Evolutionary conservation across 2,329 filamentous ascomycete genomes (phyloP).

Genomic region (Lecanoromycetidae sp.): DNA sequence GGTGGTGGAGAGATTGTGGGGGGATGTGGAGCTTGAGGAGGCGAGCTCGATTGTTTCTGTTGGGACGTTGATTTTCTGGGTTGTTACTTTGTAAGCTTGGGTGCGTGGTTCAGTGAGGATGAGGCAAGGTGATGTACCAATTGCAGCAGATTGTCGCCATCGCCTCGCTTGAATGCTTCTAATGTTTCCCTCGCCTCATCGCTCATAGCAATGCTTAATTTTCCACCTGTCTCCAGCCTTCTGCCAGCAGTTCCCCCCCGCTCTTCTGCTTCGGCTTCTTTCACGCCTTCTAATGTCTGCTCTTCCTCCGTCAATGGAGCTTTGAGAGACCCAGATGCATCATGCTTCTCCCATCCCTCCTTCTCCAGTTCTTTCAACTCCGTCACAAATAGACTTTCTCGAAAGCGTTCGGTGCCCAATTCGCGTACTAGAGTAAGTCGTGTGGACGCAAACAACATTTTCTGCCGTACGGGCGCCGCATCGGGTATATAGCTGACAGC

Average conservation of each 20-base stretch:
- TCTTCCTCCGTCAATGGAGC: constrained; percentile 51
- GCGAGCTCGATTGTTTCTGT: constrained; percentile 47
- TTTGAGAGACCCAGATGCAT: constrained; percentile 37
- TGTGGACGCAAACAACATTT: constrained; percentile 55
- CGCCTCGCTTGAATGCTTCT: constrained; percentile 29
- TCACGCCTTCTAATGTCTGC: constrained; percentile 43
- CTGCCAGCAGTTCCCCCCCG: constrained; percentile 40
- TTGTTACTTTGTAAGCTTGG: background rate
- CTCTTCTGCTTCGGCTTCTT: constrained; percentile 47
- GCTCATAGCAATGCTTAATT: constrained; percentile 40
- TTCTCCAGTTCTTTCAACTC: constrained; percentile 45
- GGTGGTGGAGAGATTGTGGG: constrained; percentile 27
- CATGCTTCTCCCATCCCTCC: constrained; percentile 39
- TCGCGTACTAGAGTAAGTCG: constrained; percentile 48
- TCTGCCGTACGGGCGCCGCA: constrained; percentile 50
- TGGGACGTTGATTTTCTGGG: constrained; percentile 33
- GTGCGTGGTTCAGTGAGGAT: constrained; percentile 1
- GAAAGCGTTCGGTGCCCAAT: constrained; percentile 50
- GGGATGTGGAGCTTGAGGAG: constrained; percentile 27
- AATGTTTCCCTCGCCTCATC: constrained; percentile 43
- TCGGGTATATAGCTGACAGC: constrained; percentile 53
- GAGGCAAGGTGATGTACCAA: constrained; percentile 34
- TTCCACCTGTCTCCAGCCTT: constrained; percentile 30
- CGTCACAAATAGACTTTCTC: constrained; percentile 46
- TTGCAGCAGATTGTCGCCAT: constrained; percentile 35